Evolutionary conservation across 768 basidiomycete species (phyloP), one percentile per base, ranked within the genome.

Genomic region (Jaapia argillacea): DNA sequence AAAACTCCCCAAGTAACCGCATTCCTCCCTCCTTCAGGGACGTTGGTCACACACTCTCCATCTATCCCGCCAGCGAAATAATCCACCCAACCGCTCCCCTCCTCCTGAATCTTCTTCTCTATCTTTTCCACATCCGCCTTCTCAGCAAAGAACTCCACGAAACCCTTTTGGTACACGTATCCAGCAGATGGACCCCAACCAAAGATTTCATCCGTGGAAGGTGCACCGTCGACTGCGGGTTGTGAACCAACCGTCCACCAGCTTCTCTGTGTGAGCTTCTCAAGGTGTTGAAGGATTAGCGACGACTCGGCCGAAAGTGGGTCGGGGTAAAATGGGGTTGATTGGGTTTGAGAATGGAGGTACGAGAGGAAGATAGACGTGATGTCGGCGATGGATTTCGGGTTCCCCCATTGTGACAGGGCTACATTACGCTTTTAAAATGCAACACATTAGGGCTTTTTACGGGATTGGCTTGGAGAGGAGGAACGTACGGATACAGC

Each of bases 1-100:
- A 99, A 99, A 4, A 98, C 83, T 44, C 93, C 96, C 96, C 96
- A 99, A 1, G 96, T 99, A 5, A 99, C 96, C 0, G 92, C 93
- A 60, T 97, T 97, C 44, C 87, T 76, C 12, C 78, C 84, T 25
- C 75, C 79, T 37, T 82, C 77, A 1, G 75, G 69, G 20, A 94
- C 77, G 57, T 96, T 98, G 10, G 79, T 90, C 50, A 70, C 67
- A 47, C 72, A 79, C 40, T 89, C 84, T 22, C 87, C 92, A 85
- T 90, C 45, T 40, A 10, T n/a, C 37, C 4, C 88, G 6, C 74
- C 86, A 1, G 94, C 93, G 58, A 92, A 88, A 60, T 79, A 93
- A 59, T 88, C 81, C 35, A 97, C 78, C 73, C 69, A 77, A 6
- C 79, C 79, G 38, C 69, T 56, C 18, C 79, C 78, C 39, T 70